phyloP scores from a whole-genome alignment of 805 yeast genomes.

The Saccharomyces paradoxus region DNA sequence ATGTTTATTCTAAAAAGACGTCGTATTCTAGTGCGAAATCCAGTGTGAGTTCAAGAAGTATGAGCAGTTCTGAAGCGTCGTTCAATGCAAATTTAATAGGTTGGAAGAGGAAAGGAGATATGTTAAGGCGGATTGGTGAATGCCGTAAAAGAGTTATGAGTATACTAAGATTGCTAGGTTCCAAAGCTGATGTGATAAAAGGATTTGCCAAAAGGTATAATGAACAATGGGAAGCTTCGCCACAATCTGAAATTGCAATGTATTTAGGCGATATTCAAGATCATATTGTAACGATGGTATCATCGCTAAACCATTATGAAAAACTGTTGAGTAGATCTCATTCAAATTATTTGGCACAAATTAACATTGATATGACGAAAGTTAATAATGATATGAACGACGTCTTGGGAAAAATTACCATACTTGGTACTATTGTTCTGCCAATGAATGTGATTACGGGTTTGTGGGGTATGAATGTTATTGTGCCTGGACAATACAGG shows the following conservation, averaged over 20 bases:
- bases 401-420: constrained; percentile 85
- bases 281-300: constrained; percentile 95
- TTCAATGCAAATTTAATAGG: constrained; percentile 42
- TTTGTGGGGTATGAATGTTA: constrained; percentile 96
- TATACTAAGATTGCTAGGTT: constrained; percentile 70
- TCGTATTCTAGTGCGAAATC: constrained; percentile 3
- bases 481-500: constrained; percentile 84
- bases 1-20: neutral
- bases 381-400: constrained; percentile 97
- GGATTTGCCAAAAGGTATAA: constrained; percentile 89
- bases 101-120: constrained; percentile 90
- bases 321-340: constrained; percentile 91
- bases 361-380: constrained; percentile 94
- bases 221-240: constrained; percentile 74
- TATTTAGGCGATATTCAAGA: constrained; percentile 96
- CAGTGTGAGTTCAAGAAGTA: constrained; percentile 20
- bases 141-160: constrained; percentile 93
- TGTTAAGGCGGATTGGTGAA: constrained; percentile 91
- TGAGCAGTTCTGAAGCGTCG: constrained; percentile 28
- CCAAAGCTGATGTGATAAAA: constrained; percentile 95
- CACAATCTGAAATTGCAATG: constrained; percentile 82
- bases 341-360: constrained; percentile 91
- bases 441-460: constrained; percentile 96
- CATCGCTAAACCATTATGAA: constrained; percentile 88
- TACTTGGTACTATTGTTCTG: constrained; percentile 87